These are phyloP conservation scores for Plantago ovata DNA, from an alignment of 257 asterid species.

Conservation along the genomic window DNA sequence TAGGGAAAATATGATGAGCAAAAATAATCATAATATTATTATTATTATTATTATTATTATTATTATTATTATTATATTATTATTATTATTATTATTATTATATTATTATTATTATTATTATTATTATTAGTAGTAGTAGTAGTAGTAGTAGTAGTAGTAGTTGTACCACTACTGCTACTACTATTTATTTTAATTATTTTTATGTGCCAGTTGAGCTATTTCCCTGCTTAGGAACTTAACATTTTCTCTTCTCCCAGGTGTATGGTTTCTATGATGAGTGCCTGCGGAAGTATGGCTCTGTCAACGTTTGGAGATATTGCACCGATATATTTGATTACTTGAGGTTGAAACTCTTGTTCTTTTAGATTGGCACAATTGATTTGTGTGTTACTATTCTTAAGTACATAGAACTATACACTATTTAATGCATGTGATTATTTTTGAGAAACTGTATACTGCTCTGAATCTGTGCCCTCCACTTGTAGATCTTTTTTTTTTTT, in stretches of 20 bases:
- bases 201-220: slow-evolving; percentile 19
- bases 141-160: no score
- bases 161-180: no score
- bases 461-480: not conserved
- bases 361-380: slow-evolving; percentile 7
- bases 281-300: slow-evolving; percentile 88
- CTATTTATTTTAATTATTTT: no score
- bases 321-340: slow-evolving; percentile 91
- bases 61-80: no score
- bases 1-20: no score
- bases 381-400: slow-evolving; percentile 10
- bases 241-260: slow-evolving; percentile 48
- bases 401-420: not conserved
- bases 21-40: no score
- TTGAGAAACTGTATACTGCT: not conserved
- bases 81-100: no score
- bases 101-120: no score
- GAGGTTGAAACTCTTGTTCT: slow-evolving; percentile 47
- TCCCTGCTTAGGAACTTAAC: slow-evolving; percentile 11
- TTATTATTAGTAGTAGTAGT: no score
- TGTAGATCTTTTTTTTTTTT: no score
- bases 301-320: slow-evolving; percentile 98
- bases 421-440: not conserved
- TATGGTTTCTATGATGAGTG: slow-evolving; percentile 99
- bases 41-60: no score